Base-by-base conservation (phyloP, 2,329 filamentous ascomycete species). In the Escovopsis sp. region DNA sequence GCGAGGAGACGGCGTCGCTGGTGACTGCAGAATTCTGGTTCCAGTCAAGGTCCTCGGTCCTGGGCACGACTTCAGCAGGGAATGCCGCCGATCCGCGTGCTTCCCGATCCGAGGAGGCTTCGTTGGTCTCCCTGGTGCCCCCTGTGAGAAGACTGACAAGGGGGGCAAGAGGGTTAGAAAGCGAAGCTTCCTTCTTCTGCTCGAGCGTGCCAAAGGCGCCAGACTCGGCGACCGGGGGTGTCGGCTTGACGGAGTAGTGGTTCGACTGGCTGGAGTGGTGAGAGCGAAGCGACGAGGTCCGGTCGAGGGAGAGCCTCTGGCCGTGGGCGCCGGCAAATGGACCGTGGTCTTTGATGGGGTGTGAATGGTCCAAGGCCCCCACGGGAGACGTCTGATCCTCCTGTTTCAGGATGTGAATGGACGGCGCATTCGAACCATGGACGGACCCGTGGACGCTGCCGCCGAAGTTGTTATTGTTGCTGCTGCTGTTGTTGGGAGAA, bases 171-270 rank as follows among this genome's bases (percentile, higher is more conserved):
- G 75, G 76, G 43, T 65, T 70, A 28, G 86, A 64, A 18, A 79
- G 76, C 21, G 90, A 79, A 34, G 76, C 79, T 54, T 84, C 78
- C 44, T 65, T 72, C 35, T 72, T 79, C 55, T 80, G 76, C 42
- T 67, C 72, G 36, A 41, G 41, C 19, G 48, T 41, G 32, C 41
- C 43, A 29, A 48, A 45, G 35, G 44, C 45, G 23, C 50, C 54
- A 28, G 49, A 48, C 14, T 56, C 55, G 28, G 48, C 45, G 4
- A 47, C 46, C 0, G 52, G 46, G 19, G 56, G 54, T 1, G 55
- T 45, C 35, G 44, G 45, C 27, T 45, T 45, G 1, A 37, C 30
- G 3, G 42, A 40, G 17, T 47, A 38, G 35, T 42, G 41, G n/a
- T 40, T 38, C 13, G 51, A 50, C 38, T 41, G 51, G 37, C 40